phyloP scores from a whole-genome alignment of 2,329 filamentous ascomycete genomes.

The Chaetomiaceae sp. region DNA sequence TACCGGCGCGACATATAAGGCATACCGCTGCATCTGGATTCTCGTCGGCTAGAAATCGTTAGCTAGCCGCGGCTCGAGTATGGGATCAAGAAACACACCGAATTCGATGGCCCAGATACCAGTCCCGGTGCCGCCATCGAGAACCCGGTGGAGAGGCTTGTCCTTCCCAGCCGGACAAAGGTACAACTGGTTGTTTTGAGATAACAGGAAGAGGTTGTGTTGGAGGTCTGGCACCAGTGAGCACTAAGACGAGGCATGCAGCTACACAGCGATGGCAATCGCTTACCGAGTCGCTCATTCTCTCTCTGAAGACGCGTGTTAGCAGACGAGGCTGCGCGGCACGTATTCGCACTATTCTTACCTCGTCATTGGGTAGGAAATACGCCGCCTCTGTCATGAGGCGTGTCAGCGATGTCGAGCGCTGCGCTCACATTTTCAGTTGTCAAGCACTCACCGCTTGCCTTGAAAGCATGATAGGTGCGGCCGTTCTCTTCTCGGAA shows the following conservation, averaged over 20 bases:
- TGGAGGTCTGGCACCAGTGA: constrained; percentile 13
- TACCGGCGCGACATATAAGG: constrained; percentile 21
- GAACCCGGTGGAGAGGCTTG: constrained; percentile 35
- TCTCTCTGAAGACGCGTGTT: constrained; percentile 8
- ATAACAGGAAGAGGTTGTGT: constrained; percentile 14
- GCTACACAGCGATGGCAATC: neutral
- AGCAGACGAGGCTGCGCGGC: neutral
- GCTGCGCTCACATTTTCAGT: neutral
- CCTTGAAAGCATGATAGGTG: constrained; percentile 3
- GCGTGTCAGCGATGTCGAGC: neutral
- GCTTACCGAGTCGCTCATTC: constrained; percentile 9
- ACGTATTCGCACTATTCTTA: neutral
- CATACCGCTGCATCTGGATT: constrained; percentile 29
- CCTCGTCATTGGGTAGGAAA: constrained; percentile 15
- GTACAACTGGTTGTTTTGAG: constrained; percentile 39
- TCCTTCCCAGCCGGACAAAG: constrained; percentile 38
- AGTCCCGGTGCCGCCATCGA: constrained; percentile 46
- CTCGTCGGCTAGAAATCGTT: constrained; percentile 16
- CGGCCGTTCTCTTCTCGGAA: constrained; percentile 2
- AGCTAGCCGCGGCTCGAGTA: neutral
- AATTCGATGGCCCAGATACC: constrained; percentile 47
- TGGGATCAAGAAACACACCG: constrained; percentile 28
- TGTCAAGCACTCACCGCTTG: neutral
- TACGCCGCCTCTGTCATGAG: neutral
- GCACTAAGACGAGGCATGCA: neutral